phyloP scores from a whole-genome alignment of 2,329 filamentous ascomycete species.

The Talaromyces sp. region DNA sequence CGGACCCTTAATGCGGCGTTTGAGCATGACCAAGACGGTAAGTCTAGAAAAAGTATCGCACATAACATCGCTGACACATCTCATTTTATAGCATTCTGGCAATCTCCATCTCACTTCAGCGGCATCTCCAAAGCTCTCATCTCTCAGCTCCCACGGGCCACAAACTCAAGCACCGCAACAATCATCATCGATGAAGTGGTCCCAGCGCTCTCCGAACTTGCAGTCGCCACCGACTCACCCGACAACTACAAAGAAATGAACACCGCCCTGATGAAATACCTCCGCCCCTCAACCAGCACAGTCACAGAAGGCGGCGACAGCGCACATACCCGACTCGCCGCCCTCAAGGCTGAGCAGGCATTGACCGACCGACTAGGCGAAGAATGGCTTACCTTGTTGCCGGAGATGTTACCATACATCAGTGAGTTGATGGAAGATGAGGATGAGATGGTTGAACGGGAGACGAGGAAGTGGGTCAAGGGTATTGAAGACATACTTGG shows the following conservation, averaged over 20 bases:
- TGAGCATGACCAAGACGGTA: constrained; percentile 80
- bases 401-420: constrained; percentile 95
- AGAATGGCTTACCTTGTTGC: constrained; percentile 86
- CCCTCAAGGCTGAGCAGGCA: constrained; percentile 75
- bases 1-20: constrained; percentile 73
- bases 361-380: constrained; percentile 80
- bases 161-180: constrained; percentile 38
- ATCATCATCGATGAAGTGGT: constrained; percentile 60
- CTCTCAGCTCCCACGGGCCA: constrained; percentile 59
- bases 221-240: constrained; percentile 74
- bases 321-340: constrained; percentile 71
- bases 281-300: constrained; percentile 57
- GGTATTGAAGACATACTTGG: constrained; percentile 86
- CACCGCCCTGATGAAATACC: constrained; percentile 69
- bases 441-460: constrained; percentile 85
- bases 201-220: constrained; percentile 75
- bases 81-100: constrained; percentile 70
- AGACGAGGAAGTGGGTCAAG: constrained; percentile 86
- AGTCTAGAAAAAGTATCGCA: neutral
- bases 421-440: constrained; percentile 96
- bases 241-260: constrained; percentile 93
- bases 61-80: neutral
- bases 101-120: constrained; percentile 81
- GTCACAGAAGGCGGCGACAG: constrained; percentile 52
- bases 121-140: constrained; percentile 69